A percentile compares a stretch with the other conserved stretches of the same genome.
These are phyloP conservation scores for Hibiscus mutabilis DNA, from an alignment of 345 rosid species.

Conservation along the genomic window DNA sequence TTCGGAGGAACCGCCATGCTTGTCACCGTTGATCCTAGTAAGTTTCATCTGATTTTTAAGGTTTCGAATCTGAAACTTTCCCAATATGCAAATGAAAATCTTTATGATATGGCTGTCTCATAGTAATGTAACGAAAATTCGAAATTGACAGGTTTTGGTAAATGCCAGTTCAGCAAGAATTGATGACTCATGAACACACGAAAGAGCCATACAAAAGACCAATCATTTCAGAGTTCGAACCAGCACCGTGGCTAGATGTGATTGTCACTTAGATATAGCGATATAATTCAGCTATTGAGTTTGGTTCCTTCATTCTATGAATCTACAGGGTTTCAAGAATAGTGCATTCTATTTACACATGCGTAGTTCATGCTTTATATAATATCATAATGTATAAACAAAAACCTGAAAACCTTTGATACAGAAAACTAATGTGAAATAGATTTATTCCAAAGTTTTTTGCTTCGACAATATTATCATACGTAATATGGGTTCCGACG, in stretches of 20 bases:
- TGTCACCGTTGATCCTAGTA: conserved; percentile 42
- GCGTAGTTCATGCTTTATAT: background rate
- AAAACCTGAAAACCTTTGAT: background rate
- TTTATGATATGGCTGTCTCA: background rate
- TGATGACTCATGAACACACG: conserved; percentile 3
- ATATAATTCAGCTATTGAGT: background rate
- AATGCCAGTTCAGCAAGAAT: conserved; percentile 18
- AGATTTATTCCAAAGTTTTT: background rate
- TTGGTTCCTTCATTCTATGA: background rate
- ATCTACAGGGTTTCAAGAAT: background rate
- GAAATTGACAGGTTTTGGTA: conserved; percentile 22
- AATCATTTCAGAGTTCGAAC: background rate
- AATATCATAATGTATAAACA: background rate
- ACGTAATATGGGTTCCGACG: background rate
- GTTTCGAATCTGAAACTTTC: background rate
- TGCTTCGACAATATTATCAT: background rate
- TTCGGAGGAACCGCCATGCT: conserved; percentile 50
- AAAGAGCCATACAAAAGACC: background rate
- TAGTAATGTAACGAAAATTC: background rate
- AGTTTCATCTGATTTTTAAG: background rate
- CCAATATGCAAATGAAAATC: background rate
- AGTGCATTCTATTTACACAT: background rate
- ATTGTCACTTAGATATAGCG: background rate
- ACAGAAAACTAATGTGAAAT: background rate
- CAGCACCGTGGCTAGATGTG: background rate